Evolutionary conservation across 306 rosid genomes (phyloP).

Genomic region (Gynostemma pentaphyllum): DNA sequence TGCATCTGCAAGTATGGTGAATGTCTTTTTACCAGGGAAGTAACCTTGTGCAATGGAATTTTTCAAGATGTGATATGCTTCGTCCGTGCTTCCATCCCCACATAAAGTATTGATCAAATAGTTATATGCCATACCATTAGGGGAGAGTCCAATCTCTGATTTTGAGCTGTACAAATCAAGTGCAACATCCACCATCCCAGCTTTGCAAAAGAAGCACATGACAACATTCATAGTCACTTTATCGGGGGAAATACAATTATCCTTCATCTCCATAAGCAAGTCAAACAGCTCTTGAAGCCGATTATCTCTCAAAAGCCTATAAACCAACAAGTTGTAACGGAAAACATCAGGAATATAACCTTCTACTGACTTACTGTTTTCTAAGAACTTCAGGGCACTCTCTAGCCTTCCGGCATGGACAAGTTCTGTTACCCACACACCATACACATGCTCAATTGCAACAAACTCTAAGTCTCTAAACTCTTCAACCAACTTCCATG

Average conservation of each 20-base stretch:
- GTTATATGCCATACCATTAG: slow-evolving; percentile 43
- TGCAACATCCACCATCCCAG: slow-evolving; percentile 50
- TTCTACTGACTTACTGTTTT: slow-evolving; percentile 29
- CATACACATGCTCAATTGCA: slow-evolving; percentile 27
- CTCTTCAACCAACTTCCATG: slow-evolving; percentile 33
- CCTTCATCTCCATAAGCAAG: slow-evolving; percentile 65
- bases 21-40: slow-evolving; percentile 35
- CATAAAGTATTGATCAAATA: slow-evolving; percentile 50
- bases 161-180: slow-evolving; percentile 36
- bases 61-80: slow-evolving; percentile 34
- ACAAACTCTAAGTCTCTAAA: slow-evolving; percentile 22
- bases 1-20: slow-evolving; percentile 30
- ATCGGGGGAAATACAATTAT: slow-evolving; percentile 35
- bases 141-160: slow-evolving; percentile 41
- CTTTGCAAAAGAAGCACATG: slow-evolving; percentile 72
- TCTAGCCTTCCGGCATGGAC: slow-evolving; percentile 38
- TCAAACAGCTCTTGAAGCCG: slow-evolving; percentile 43
- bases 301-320: slow-evolving; percentile 45
- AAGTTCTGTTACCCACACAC: slow-evolving; percentile 44
- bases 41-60: slow-evolving; percentile 24
- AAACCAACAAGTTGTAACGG: slow-evolving; percentile 43
- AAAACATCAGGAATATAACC: slow-evolving; percentile 36
- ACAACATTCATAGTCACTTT: slow-evolving; percentile 53
- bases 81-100: slow-evolving; percentile 35
- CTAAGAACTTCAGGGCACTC: slow-evolving; percentile 42